Percentiles rank a stretch among this genome's conserved stretches.
phyloP scores from a whole-genome alignment of 345 rosid species.

The Melaleuca alternifolia region DNA sequence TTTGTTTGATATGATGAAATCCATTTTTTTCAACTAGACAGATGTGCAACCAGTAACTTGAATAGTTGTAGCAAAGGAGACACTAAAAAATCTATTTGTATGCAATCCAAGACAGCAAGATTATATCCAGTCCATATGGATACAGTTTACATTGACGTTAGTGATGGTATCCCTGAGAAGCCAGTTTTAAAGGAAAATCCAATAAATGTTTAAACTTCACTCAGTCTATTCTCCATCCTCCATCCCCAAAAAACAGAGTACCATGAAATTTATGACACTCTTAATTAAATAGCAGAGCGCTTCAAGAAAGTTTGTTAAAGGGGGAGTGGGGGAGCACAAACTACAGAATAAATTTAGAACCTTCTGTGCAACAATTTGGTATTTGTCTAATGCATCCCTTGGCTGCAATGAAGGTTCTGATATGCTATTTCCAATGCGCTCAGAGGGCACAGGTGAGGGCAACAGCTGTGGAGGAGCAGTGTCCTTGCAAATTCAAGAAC shows the following conservation, averaged over 20 bases:
- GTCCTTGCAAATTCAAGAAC: constrained; percentile 30
- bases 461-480: constrained; percentile 30
- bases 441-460: constrained; percentile 44
- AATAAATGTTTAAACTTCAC: neutral
- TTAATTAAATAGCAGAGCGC: neutral
- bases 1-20: neutral
- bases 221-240: neutral
- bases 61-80: neutral
- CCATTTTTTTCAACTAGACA: neutral
- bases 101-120: neutral
- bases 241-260: neutral
- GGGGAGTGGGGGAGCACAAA: neutral
- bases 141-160: neutral
- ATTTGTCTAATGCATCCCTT: constrained; percentile 91
- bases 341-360: constrained; percentile 14
- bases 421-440: constrained; percentile 42
- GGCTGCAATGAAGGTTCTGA: constrained; percentile 67
- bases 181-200: neutral
- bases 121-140: neutral
- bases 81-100: neutral
- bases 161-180: neutral
- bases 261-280: neutral
- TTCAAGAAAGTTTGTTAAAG: neutral
- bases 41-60: neutral
- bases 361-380: constrained; percentile 77